Evolutionary conservation across 345 rosid species (phyloP).

Genomic region (Syzygium grande): DNA sequence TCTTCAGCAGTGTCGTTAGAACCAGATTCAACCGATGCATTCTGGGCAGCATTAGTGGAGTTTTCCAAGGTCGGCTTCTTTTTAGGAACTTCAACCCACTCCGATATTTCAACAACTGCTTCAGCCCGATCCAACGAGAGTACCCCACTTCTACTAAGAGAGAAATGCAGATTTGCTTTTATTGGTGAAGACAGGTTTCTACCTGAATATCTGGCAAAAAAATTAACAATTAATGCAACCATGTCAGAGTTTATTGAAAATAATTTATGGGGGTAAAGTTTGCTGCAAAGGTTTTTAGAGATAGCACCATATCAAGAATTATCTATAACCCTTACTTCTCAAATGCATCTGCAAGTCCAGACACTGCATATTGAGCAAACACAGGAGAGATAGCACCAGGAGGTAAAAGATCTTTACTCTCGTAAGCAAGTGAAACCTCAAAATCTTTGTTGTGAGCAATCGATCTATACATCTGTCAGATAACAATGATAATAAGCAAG

Average conservation of each 20-base stretch:
- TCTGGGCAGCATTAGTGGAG: constrained; percentile 44
- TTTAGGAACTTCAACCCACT: constrained; percentile 96
- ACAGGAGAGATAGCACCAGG: constrained; percentile 58
- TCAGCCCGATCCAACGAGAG: constrained; percentile 87
- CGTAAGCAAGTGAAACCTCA: constrained; percentile 82
- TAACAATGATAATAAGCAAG: neutral
- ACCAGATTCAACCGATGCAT: constrained; percentile 40
- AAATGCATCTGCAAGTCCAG: constrained; percentile 70
- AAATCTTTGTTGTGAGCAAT: constrained; percentile 76
- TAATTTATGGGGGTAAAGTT: neutral
- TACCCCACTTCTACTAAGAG: constrained; percentile 91
- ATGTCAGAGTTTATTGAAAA: neutral
- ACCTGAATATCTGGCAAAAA: constrained; percentile 61
- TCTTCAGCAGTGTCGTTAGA: constrained; percentile 41
- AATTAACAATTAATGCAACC: neutral
- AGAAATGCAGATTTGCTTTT: constrained; percentile 88
- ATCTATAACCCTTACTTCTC: constrained; percentile 57
- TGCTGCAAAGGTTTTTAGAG: neutral
- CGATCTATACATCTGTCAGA: constrained; percentile 79
- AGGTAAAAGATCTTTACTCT: constrained; percentile 66
- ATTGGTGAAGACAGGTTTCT: constrained; percentile 90
- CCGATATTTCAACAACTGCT: constrained; percentile 86
- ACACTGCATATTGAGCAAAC: constrained; percentile 76
- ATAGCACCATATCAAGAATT: neutral
- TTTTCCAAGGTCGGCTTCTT: constrained; percentile 61